These are phyloP conservation scores for Elsinoe fawcettii DNA, from an alignment of 2,329 filamentous ascomycete genomes.

Conservation along the genomic window DNA sequence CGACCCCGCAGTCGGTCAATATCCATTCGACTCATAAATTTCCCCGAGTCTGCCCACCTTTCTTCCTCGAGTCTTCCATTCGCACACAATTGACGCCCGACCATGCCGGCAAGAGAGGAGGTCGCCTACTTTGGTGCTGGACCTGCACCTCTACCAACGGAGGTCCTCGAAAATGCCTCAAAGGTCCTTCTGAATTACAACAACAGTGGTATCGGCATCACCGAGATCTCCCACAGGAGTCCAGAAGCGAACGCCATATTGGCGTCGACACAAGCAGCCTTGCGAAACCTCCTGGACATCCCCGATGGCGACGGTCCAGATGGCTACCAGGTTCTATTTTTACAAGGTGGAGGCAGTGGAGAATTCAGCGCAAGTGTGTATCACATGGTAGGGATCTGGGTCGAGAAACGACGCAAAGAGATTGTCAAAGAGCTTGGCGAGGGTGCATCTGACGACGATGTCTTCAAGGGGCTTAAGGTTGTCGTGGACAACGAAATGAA, in stretches of 20 bases:
- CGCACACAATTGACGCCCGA: neutral
- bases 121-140: constrained; percentile 86
- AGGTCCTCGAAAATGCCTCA: constrained; percentile 69
- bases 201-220: constrained; percentile 71
- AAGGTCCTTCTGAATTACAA: constrained; percentile 74
- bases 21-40: constrained; percentile 3
- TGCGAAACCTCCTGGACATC: constrained; percentile 69
- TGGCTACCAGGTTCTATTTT: constrained; percentile 81
- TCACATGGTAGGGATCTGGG: constrained; percentile 78
- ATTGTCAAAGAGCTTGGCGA: constrained; percentile 51
- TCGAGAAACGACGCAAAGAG: constrained; percentile 57
- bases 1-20: neutral
- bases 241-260: constrained; percentile 70
- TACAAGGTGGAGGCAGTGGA: constrained; percentile 79
- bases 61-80: neutral
- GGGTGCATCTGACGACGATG: constrained; percentile 43
- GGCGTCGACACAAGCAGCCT: constrained; percentile 65
- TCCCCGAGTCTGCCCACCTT: neutral
- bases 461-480: constrained; percentile 54
- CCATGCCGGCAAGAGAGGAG: constrained; percentile 65
- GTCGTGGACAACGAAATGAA: constrained; percentile 63
- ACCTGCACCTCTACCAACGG: constrained; percentile 75
- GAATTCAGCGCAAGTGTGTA: constrained; percentile 78
- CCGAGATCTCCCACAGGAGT: constrained; percentile 86
- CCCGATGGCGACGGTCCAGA: constrained; percentile 70